Evolutionary conservation across 2,329 filamentous ascomycete species (phyloP).

Genomic region (Aureobasidium sp.): DNA sequence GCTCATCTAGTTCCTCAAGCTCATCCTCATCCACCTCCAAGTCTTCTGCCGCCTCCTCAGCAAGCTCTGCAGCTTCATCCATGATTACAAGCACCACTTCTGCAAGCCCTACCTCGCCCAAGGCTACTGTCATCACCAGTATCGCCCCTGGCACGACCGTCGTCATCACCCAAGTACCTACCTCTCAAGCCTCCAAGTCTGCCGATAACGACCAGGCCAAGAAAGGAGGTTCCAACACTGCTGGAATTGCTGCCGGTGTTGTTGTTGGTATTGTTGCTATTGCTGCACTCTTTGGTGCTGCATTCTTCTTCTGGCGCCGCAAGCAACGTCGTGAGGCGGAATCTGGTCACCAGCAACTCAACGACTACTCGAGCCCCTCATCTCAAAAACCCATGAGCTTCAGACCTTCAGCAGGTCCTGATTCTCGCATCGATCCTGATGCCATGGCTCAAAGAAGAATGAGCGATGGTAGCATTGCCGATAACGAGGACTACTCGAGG

Average conservation of each 20-base stretch:
- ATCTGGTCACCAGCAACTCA: slow-evolving; percentile 76
- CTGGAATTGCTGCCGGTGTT: slow-evolving; percentile 77
- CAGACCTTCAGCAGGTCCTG: slow-evolving; percentile 52
- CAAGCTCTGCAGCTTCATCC: not conserved
- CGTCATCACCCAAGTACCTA: slow-evolving; percentile 28
- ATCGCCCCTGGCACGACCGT: slow-evolving; percentile 28
- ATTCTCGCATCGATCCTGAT: slow-evolving; percentile 77
- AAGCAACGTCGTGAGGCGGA: slow-evolving; percentile 66
- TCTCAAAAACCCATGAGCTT: slow-evolving; percentile 47
- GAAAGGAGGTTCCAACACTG: slow-evolving; percentile 47
- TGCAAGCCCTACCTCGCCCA: slow-evolving; percentile 17
- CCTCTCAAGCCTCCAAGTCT: slow-evolving; percentile 38
- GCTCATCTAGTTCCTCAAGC: slow-evolving; percentile 10
- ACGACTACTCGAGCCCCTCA: slow-evolving; percentile 63
- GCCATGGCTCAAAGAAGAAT: slow-evolving; percentile 75
- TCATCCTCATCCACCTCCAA: slow-evolving; percentile 18
- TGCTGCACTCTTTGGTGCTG: slow-evolving; percentile 58
- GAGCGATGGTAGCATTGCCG: slow-evolving; percentile 93
- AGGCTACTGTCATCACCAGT: slow-evolving; percentile 26
- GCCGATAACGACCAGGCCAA: slow-evolving; percentile 45
- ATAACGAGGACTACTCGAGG: slow-evolving; percentile 94
- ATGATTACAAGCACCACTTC: not conserved
- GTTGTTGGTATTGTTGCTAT: slow-evolving; percentile 74
- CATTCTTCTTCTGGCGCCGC: slow-evolving; percentile 68
- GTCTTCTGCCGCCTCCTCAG: slow-evolving; percentile 17